A percentile compares a stretch with the other conserved stretches of the same genome.
These are phyloP conservation scores for Russula earlei DNA, from an alignment of 768 basidiomycete genomes.

Conservation along the genomic window DNA sequence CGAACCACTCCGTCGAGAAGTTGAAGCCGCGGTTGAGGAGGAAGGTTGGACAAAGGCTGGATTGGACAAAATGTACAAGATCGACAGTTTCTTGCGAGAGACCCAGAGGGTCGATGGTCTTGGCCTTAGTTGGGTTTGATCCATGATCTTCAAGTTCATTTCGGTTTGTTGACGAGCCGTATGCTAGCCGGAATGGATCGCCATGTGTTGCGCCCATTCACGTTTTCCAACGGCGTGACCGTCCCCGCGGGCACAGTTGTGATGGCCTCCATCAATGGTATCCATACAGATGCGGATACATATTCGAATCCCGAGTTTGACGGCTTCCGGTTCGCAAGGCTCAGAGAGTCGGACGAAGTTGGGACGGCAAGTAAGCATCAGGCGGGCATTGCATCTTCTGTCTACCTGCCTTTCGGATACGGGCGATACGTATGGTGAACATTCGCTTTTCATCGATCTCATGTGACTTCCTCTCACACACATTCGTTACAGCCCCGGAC, in stretches of 20 bases:
- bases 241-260: constrained; percentile 32
- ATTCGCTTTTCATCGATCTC: no score
- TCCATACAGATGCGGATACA: constrained; percentile 32
- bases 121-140: not conserved
- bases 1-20: not conserved
- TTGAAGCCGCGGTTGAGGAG: not conserved
- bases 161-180: not conserved
- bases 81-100: not conserved
- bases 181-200: constrained; percentile 19
- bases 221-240: constrained; percentile 28
- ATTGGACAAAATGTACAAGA: not conserved
- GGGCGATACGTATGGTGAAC: constrained; percentile 23
- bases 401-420: constrained; percentile 27
- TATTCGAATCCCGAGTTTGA: constrained; percentile 39
- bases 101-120: not conserved
- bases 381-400: constrained; percentile 22
- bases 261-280: constrained; percentile 24
- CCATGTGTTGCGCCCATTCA: constrained; percentile 22
- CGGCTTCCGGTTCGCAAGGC: constrained; percentile 33
- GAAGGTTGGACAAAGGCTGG: not conserved
- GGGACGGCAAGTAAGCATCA: constrained; percentile 19
- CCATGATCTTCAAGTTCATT: not conserved
- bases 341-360: constrained; percentile 21
- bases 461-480: no score
- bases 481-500: not conserved